Evolutionary conservation across 2,329 filamentous ascomycete species (phyloP).

Genomic region (Colletotrichum shisoi): DNA sequence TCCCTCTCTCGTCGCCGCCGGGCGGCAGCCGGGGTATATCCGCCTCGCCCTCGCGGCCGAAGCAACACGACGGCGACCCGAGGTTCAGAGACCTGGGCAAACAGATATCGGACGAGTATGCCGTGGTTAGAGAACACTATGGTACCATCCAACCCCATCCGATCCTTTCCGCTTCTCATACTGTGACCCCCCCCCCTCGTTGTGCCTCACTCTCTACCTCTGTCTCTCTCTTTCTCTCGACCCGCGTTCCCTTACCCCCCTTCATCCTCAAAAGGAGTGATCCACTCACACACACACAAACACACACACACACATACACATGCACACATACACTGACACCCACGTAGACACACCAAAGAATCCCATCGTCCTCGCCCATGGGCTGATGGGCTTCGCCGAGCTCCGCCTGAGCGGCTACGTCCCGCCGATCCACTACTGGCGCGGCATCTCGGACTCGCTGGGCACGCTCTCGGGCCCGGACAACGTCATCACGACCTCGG

Average conservation of each 20-base stretch:
- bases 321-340: slow-evolving; percentile 22
- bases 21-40: slow-evolving; percentile 25
- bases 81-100: slow-evolving; percentile 53
- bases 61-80: slow-evolving; percentile 46
- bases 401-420: slow-evolving; percentile 61
- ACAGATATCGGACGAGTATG: slow-evolving; percentile 58
- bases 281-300: slow-evolving; percentile 29
- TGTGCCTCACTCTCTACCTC: background rate
- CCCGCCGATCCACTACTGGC: slow-evolving; percentile 69
- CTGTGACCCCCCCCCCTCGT: background rate
- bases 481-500: slow-evolving; percentile 66
- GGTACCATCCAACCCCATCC: slow-evolving; percentile 46
- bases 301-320: slow-evolving; percentile 15
- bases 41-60: slow-evolving; percentile 18
- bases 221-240: background rate
- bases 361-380: slow-evolving; percentile 71
- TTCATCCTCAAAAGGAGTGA: slow-evolving; percentile 8
- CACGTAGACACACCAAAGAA: slow-evolving; percentile 62
- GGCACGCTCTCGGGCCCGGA: slow-evolving; percentile 59
- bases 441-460: slow-evolving; percentile 68
- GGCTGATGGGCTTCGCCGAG: slow-evolving; percentile 69
- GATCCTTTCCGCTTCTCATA: slow-evolving; percentile 5
- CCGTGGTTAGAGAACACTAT: slow-evolving; percentile 55
- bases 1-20: slow-evolving; percentile 18
- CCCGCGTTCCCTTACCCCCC: background rate